These are phyloP conservation scores for Epichloe sibirici DNA, from an alignment of 2,329 filamentous ascomycete species.

Conservation along the genomic window DNA sequence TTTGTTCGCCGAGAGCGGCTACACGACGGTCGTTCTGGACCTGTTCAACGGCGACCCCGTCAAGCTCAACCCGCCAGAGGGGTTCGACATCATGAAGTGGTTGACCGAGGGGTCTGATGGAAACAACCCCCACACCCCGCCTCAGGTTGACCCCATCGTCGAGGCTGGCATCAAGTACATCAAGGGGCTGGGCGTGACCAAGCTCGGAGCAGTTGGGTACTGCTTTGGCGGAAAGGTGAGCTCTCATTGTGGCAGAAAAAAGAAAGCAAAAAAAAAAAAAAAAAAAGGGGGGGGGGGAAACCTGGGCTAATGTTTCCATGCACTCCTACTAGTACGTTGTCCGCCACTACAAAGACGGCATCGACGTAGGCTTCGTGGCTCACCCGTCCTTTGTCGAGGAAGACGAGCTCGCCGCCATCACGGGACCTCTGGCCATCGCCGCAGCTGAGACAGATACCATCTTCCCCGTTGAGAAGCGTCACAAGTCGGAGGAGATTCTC, in stretches of 20 bases:
- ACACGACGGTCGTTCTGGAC: constrained; percentile 26
- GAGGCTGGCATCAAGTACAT: constrained; percentile 39
- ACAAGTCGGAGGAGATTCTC: constrained; percentile 48
- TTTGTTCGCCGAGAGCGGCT: constrained; percentile 24
- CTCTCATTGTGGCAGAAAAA: background rate
- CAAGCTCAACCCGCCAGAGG: constrained; percentile 13
- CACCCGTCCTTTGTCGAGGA: constrained; percentile 51
- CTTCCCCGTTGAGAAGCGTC: constrained; percentile 43
- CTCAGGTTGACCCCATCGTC: constrained; percentile 22
- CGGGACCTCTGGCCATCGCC: constrained; percentile 46
- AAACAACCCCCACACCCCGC: constrained; percentile 30
- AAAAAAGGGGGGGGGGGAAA: background rate
- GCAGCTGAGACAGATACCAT: constrained; percentile 50
- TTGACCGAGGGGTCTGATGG: constrained; percentile 30
- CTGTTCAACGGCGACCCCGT: constrained; percentile 26
- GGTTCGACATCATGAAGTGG: constrained; percentile 22
- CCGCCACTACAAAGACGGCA: constrained; percentile 46
- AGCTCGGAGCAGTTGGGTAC: constrained; percentile 47
- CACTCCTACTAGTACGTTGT: constrained; percentile 44
- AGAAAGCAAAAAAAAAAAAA: background rate
- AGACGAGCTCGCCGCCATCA: constrained; percentile 45
- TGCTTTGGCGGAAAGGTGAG: constrained; percentile 52
- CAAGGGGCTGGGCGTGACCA: constrained; percentile 35
- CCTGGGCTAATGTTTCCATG: background rate
- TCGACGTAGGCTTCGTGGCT: constrained; percentile 49